These are phyloP conservation scores for Lyophyllum atratum DNA, from an alignment of 768 basidiomycete genomes.

Conservation along the genomic window DNA sequence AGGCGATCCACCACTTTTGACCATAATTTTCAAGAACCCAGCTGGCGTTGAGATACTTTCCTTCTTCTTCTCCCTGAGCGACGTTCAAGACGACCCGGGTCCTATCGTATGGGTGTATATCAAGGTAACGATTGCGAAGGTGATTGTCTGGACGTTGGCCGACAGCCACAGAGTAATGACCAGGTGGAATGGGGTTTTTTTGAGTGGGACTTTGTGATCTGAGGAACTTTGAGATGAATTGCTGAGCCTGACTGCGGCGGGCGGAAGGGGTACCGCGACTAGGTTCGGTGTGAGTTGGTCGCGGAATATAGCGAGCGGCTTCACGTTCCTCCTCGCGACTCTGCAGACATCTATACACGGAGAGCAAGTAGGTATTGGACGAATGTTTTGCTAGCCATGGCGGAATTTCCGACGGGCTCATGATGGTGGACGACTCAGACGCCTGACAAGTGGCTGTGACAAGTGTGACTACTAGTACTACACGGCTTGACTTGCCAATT, in stretches of 20 bases:
- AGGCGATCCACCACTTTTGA: slow-evolving; percentile 81
- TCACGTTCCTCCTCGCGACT: slow-evolving; percentile 17
- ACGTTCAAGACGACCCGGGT: slow-evolving; percentile 63
- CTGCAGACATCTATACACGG: slow-evolving; percentile 9
- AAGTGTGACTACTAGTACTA: neutral
- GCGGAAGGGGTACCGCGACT: neutral
- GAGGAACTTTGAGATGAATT: neutral
- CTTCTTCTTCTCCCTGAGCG: slow-evolving; percentile 18
- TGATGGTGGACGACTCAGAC: neutral
- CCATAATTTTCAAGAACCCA: slow-evolving; percentile 81
- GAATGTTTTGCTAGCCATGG: slow-evolving; percentile 18
- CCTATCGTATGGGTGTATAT: slow-evolving; percentile 81
- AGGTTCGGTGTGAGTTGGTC: neutral
- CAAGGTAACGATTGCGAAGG: slow-evolving; percentile 65
- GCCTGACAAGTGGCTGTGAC: neutral
- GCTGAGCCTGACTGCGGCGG: neutral
- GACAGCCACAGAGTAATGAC: slow-evolving; percentile 59
- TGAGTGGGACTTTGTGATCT: neutral
- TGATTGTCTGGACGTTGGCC: slow-evolving; percentile 47
- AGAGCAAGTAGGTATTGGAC: slow-evolving; percentile 3
- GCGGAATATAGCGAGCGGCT: slow-evolving; percentile 12
- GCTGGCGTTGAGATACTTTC: slow-evolving; percentile 79
- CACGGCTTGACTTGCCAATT: neutral
- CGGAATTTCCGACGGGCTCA: slow-evolving; percentile 1
- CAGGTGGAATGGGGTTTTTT: neutral